phyloP scores from a whole-genome alignment of 2,329 filamentous ascomycete species.

The Xylariales sp. region DNA sequence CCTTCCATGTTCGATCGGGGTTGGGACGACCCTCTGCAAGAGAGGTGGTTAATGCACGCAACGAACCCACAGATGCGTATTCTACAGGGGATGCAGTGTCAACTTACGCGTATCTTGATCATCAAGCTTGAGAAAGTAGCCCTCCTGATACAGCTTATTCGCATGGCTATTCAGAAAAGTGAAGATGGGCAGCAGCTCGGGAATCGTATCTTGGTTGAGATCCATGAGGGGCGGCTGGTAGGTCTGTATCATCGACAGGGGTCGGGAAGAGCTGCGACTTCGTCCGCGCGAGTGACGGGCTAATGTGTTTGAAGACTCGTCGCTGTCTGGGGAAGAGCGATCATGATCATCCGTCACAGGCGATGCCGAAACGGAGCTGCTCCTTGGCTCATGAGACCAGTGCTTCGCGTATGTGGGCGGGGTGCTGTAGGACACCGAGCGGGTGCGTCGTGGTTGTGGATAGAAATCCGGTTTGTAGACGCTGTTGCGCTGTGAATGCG shows the following conservation, averaged over 20 bases:
- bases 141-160: slow-evolving; percentile 96
- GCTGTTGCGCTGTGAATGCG: slow-evolving; percentile 1
- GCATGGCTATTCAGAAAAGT: slow-evolving; percentile 89
- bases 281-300: slow-evolving; percentile 24
- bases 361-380: slow-evolving; percentile 19
- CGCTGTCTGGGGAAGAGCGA: slow-evolving; percentile 37
- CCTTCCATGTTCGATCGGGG: slow-evolving; percentile 82
- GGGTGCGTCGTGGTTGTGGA: slow-evolving; percentile 4
- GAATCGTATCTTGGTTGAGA: slow-evolving; percentile 76
- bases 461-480: slow-evolving; percentile 9
- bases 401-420: slow-evolving; percentile 5
- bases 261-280: slow-evolving; percentile 57
- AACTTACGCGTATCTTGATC: slow-evolving; percentile 85
- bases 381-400: slow-evolving; percentile 10
- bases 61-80: no score
- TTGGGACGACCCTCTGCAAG: slow-evolving; percentile 79
- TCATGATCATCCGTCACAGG: slow-evolving; percentile 25
- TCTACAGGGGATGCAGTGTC: no score
- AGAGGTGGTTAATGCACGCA: neutral
- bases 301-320: slow-evolving; percentile 26
- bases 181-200: slow-evolving; percentile 92
- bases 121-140: slow-evolving; percentile 94
- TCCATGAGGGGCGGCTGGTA: slow-evolving; percentile 87
- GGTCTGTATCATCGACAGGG: slow-evolving; percentile 80
- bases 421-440: neutral